Percentiles rank a stretch among this genome's conserved stretches.
Evolutionary conservation across 768 basidiomycete genomes (phyloP).

Genomic region (Rossbeevera mucosa): DNA sequence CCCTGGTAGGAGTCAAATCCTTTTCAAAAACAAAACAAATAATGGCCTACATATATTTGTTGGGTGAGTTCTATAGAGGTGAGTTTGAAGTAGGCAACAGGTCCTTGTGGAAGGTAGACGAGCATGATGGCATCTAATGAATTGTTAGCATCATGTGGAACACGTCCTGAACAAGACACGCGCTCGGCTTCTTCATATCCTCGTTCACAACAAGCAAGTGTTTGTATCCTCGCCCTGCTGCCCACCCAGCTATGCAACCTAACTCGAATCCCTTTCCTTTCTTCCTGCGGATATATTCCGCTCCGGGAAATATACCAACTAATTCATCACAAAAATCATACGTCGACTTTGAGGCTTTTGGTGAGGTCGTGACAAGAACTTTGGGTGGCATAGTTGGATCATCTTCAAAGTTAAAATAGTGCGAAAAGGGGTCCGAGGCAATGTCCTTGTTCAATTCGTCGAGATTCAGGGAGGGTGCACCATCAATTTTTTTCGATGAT

Average conservation of each 20-base stretch:
- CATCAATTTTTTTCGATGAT: slow-evolving; percentile 27
- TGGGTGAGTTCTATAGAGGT: slow-evolving; percentile 82
- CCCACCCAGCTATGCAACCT: slow-evolving; percentile 91
- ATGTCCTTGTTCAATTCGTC: slow-evolving; percentile 67
- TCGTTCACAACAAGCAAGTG: slow-evolving; percentile 94
- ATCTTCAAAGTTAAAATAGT: slow-evolving; percentile 65
- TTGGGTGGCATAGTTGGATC: slow-evolving; percentile 76
- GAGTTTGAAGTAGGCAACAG: slow-evolving; percentile 93
- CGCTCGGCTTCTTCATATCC: slow-evolving; percentile 90
- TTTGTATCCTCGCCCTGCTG: slow-evolving; percentile 80
- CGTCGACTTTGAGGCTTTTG: slow-evolving; percentile 81
- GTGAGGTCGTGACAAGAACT: slow-evolving; percentile 86
- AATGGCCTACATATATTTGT: slow-evolving; percentile 68
- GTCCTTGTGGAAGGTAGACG: slow-evolving; percentile 85
- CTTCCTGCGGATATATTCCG: slow-evolving; percentile 81
- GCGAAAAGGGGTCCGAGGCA: slow-evolving; percentile 70
- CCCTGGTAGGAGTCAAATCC: slow-evolving; percentile 46
- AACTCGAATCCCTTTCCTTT: slow-evolving; percentile 89
- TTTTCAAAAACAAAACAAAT: not conserved
- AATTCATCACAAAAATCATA: slow-evolving; percentile 94
- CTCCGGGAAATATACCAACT: slow-evolving; percentile 84
- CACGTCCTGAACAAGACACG: slow-evolving; percentile 29
- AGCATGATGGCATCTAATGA: slow-evolving; percentile 84
- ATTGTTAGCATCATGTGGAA: slow-evolving; percentile 5
- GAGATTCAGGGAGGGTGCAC: slow-evolving; percentile 36